A percentile compares a stretch with the other conserved stretches of the same genome.
Evolutionary conservation across 495 filamentous ascomycete species (phyloP).

Genomic region (Trichocladium antarcticum): DNA sequence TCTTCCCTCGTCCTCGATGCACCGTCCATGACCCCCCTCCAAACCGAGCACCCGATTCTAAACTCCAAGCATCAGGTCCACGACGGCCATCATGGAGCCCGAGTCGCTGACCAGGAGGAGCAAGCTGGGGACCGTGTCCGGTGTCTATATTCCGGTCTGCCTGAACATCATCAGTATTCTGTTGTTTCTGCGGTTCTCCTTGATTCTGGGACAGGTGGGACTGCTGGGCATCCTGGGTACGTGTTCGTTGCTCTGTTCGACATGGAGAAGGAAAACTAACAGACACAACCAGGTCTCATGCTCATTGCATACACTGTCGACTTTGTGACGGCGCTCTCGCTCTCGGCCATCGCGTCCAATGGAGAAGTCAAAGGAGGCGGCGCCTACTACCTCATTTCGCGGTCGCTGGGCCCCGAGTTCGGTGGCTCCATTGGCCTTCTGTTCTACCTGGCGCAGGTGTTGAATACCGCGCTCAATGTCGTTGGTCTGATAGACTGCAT

Average conservation of each 20-base stretch:
- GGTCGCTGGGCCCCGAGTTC: slow-evolving; percentile 78
- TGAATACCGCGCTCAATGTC: slow-evolving; percentile 84
- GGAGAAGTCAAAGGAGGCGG: slow-evolving; percentile 81
- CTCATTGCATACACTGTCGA: slow-evolving; percentile 63
- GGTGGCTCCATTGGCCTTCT: slow-evolving; percentile 86
- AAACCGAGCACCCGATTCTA: no score
- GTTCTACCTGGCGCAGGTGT: slow-evolving; percentile 72
- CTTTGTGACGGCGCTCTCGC: slow-evolving; percentile 71
- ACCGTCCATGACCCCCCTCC: no score
- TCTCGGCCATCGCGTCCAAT: slow-evolving; percentile 84
- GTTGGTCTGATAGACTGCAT: slow-evolving; percentile 80
- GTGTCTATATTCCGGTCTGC: slow-evolving; percentile 77
- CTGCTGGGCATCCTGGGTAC: slow-evolving; percentile 70
- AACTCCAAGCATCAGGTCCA: neutral
- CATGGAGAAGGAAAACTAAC: neutral
- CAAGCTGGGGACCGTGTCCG: slow-evolving; percentile 65
- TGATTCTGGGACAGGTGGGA: slow-evolving; percentile 68
- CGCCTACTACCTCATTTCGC: slow-evolving; percentile 81
- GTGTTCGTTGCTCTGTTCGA: neutral
- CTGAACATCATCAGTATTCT: slow-evolving; percentile 87
- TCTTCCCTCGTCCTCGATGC: neutral
- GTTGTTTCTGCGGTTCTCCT: slow-evolving; percentile 80
- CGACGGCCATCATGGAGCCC: slow-evolving; percentile 22
- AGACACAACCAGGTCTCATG: slow-evolving; percentile 48
- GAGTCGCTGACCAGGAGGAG: slow-evolving; percentile 26